Conservation (phyloP, 179 eudicot genomes). For the Monotropa hypopitys region DNA sequence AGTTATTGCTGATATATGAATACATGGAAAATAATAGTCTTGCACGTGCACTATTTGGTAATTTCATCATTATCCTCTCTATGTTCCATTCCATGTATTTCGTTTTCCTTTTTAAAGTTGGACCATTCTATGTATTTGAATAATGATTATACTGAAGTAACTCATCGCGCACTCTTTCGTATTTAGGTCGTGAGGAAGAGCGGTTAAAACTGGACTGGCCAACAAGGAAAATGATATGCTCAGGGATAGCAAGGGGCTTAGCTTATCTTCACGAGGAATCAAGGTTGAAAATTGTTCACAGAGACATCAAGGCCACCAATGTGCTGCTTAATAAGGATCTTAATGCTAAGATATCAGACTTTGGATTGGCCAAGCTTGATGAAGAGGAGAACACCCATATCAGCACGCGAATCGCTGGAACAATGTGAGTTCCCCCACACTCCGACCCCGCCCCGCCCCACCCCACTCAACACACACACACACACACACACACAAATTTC, state of each 20-base stretch:
- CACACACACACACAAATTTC: too few relatives aligned
- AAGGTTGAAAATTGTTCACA: constrained; percentile 27
- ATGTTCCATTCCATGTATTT: not conserved
- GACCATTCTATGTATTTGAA: not conserved
- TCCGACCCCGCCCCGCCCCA: too few relatives aligned
- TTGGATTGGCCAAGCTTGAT: constrained; percentile 32
- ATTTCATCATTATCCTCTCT: constrained; percentile 2
- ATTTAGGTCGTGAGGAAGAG: constrained; percentile 10
- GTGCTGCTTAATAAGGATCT: constrained; percentile 28
- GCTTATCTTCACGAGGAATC: constrained; percentile 33
- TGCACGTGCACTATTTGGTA: constrained; percentile 58
- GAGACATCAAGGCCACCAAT: constrained; percentile 38
- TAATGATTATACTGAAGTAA: not conserved
- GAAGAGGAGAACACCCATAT: constrained; percentile 33
- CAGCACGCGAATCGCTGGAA: constrained; percentile 34
- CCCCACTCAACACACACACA: too few relatives aligned
- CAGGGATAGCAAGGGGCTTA: constrained; percentile 29
- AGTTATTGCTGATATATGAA: constrained; percentile 56
- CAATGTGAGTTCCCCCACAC: constrained; percentile 15
- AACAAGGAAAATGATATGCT: constrained; percentile 60
- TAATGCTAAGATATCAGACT: constrained; percentile 31
- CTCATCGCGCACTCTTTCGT: not conserved
- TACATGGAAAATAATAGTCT: constrained; percentile 7
- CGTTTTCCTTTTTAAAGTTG: too few relatives aligned
- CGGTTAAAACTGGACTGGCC: constrained; percentile 45